phyloP scores from a whole-genome alignment of 208 protist species.

The Angomonas ambiguus region DNA sequence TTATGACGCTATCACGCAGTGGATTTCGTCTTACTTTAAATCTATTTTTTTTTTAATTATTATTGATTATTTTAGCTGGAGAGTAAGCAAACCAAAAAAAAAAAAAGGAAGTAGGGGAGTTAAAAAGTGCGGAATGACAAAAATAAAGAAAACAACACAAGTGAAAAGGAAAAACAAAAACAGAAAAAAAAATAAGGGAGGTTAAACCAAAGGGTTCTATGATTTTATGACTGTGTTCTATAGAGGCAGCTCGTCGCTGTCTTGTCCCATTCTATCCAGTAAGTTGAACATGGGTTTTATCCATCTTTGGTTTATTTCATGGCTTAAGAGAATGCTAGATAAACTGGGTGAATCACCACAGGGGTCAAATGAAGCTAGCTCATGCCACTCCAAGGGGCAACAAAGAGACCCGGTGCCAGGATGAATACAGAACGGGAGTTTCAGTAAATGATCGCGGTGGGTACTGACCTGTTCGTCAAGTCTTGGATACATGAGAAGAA shows the following conservation, averaged over 20 bases:
- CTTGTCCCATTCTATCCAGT: constrained; percentile 57
- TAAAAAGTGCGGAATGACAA: background rate
- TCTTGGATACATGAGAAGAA: constrained; percentile 92
- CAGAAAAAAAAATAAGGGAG: background rate
- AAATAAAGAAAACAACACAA: constrained; percentile 1
- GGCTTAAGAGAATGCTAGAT: constrained; percentile 51
- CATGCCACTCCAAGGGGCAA: constrained; percentile 75
- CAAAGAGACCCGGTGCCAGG: constrained; percentile 88
- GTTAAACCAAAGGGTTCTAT: background rate
- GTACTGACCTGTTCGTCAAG: constrained; percentile 97
- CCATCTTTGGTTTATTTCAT: constrained; percentile 70
- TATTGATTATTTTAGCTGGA: background rate
- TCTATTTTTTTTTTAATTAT: background rate
- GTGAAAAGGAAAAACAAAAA: constrained; percentile 8
- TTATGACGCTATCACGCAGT: no score
- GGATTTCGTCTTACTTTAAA: background rate
- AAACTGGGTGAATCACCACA: constrained; percentile 61
- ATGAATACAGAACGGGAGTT: constrained; percentile 98
- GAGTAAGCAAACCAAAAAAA: background rate
- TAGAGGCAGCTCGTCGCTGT: constrained; percentile 31
- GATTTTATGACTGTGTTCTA: constrained; percentile 17
- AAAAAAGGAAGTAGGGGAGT: background rate
- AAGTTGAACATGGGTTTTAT: constrained; percentile 49
- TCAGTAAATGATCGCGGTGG: constrained; percentile 97
- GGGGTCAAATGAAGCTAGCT: constrained; percentile 66